phyloP scores from a whole-genome alignment of 2,329 filamentous ascomycete genomes.

The Coniochaeta hoffmannii region DNA sequence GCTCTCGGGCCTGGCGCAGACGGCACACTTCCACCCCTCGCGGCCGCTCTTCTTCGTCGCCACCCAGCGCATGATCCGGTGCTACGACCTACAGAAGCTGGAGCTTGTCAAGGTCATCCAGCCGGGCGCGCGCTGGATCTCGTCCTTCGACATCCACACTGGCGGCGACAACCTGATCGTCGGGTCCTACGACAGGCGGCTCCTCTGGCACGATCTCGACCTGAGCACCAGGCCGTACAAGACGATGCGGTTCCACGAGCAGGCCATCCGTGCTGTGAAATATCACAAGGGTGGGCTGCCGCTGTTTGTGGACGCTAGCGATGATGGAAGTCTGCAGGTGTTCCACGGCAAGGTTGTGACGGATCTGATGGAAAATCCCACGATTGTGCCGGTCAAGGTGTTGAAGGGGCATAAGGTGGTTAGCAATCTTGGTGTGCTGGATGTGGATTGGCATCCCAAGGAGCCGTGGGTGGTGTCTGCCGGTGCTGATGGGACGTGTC shows the following conservation, averaged over 20 bases:
- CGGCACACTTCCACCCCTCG: slow-evolving; percentile 88
- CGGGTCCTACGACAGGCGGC: slow-evolving; percentile 85
- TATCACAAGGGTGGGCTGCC: slow-evolving; percentile 75
- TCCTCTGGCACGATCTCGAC: slow-evolving; percentile 96
- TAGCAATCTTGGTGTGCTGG: slow-evolving; percentile 81
- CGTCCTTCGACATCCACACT: slow-evolving; percentile 84
- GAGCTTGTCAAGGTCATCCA: slow-evolving; percentile 89
- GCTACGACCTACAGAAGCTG: slow-evolving; percentile 88
- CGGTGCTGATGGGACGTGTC: slow-evolving; percentile 86
- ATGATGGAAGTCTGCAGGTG: slow-evolving; percentile 89
- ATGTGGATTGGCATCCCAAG: slow-evolving; percentile 90
- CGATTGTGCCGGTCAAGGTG: slow-evolving; percentile 92
- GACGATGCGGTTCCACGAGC: slow-evolving; percentile 88
- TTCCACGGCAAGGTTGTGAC: slow-evolving; percentile 95
- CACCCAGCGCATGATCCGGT: slow-evolving; percentile 85
- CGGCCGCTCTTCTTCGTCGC: slow-evolving; percentile 93
- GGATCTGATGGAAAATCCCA: slow-evolving; percentile 93
- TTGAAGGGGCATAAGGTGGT: slow-evolving; percentile 83
- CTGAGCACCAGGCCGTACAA: slow-evolving; percentile 88
- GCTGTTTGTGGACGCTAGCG: slow-evolving; percentile 88
- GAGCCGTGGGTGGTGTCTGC: slow-evolving; percentile 94
- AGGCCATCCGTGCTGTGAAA: slow-evolving; percentile 82
- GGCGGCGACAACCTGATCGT: slow-evolving; percentile 92
- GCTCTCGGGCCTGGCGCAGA: slow-evolving; percentile 69
- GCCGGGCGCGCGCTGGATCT: slow-evolving; percentile 89